Evolutionary conservation across 2,329 filamentous ascomycete species (phyloP).

Genomic region (Helotiales sp.): DNA sequence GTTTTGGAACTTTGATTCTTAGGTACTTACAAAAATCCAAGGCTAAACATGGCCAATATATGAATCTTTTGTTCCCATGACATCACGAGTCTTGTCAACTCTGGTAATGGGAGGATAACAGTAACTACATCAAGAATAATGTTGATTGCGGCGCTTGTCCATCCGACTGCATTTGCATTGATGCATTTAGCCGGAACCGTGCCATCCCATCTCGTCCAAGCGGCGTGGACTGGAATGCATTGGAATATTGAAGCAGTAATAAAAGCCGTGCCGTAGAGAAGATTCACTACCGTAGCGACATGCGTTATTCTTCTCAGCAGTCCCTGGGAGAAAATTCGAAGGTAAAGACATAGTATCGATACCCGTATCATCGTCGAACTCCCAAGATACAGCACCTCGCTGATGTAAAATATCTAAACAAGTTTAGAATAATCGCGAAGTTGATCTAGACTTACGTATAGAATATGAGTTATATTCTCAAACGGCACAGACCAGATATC

Average conservation of each 20-base stretch:
- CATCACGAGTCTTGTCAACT: constrained; percentile 50
- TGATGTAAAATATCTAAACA: constrained; percentile 26
- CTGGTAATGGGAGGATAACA: constrained; percentile 54
- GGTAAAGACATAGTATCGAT: constrained; percentile 31
- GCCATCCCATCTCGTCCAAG: constrained; percentile 59
- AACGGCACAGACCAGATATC: neutral
- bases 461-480: constrained; percentile 1
- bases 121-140: constrained; percentile 59
- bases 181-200: constrained; percentile 53
- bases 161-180: constrained; percentile 54
- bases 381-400: constrained; percentile 29
- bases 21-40: constrained; percentile 48
- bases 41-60: constrained; percentile 55
- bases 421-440: neutral
- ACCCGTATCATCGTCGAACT: constrained; percentile 25
- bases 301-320: constrained; percentile 19
- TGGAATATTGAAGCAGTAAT: constrained; percentile 42
- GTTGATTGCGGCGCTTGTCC: constrained; percentile 57
- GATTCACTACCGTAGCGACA: constrained; percentile 14
- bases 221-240: constrained; percentile 56
- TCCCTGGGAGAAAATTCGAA: constrained; percentile 29
- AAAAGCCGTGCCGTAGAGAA: constrained; percentile 23
- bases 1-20: neutral
- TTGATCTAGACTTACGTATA: neutral
- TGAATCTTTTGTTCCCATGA: constrained; percentile 54